Base-by-base conservation (phyloP, 176 grass and related monocot species). In the Rhynchospora tenuis region DNA sequence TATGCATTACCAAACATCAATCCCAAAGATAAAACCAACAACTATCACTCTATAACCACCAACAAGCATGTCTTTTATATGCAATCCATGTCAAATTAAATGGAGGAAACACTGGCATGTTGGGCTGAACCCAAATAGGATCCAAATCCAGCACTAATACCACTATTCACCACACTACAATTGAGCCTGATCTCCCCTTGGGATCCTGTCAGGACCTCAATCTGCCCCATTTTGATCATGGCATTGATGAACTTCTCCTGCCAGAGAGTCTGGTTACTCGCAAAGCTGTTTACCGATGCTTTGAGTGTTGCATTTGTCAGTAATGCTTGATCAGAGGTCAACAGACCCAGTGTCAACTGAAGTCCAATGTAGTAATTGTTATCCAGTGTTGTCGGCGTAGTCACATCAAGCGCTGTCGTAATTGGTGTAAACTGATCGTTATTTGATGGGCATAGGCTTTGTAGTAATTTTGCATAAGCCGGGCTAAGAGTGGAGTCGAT, bases 181-280 rank as follows among this genome's bases (percentile, higher is more conserved):
- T 83, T 89, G 74, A 90, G 90, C 82, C 93, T 89, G 50, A 96
- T 86, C 80, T 96, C 86, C 2, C 93, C 93, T 23, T 92, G 85
- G 3, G 86, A 90, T 1, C 88, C 90, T 6, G 92, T 94, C 13
- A 86, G n/a, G 54, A 94, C 92, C 81, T 94, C 80, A 75, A 92
- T 92, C 50, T 63, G 22, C 23, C 92, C 90, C 92, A 94, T 94
- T 86, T 91, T 94, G 0, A 91, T 88, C 92, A 94, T 92, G 56
- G 90, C 43, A 81, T 84, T 89, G 31, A 86, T 61, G 33, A 94
- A 92, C 61, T 90, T 94, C 80, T 83, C 78, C 60, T 86, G 86
- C 92, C 92, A 94, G 12, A 15, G 82, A 0, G 52, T 83, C 29
- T 94, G 88, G 29, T 81, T 94, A 48, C 86, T 89, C 13, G 86